These are phyloP conservation scores for Amanita inopinata DNA, from an alignment of 768 basidiomycete species.

Conservation along the genomic window DNA sequence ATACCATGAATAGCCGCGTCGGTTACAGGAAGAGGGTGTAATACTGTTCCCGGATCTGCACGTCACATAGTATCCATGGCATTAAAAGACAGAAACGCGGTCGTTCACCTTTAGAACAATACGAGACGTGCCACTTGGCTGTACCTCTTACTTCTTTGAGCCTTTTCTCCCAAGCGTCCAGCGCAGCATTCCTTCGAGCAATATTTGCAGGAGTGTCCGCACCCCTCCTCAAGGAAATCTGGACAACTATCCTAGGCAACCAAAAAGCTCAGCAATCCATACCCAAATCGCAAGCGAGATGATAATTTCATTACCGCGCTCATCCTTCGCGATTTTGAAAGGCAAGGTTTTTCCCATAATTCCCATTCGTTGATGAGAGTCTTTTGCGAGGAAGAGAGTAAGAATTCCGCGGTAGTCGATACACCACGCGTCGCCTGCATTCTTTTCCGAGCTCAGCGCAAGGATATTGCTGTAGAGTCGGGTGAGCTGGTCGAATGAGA, in stretches of 20 bases:
- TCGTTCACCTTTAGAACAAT: slow-evolving; percentile 21
- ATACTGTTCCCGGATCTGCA: slow-evolving; percentile 13
- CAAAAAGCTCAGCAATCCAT: background rate
- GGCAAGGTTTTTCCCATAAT: slow-evolving; percentile 46
- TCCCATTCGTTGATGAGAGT: slow-evolving; percentile 52
- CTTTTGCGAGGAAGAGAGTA: slow-evolving; percentile 44
- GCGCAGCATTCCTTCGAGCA: slow-evolving; percentile 27
- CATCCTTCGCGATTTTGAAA: slow-evolving; percentile 39
- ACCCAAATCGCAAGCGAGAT: background rate
- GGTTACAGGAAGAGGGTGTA: slow-evolving; percentile 9
- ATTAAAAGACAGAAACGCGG: background rate
- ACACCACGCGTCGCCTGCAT: slow-evolving; percentile 56
- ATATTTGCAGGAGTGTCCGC: slow-evolving; percentile 26
- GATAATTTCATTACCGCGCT: slow-evolving; percentile 31
- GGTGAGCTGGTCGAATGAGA: background rate
- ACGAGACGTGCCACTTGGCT: slow-evolving; percentile 37
- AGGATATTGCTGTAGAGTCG: slow-evolving; percentile 24
- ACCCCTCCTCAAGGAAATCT: slow-evolving; percentile 31
- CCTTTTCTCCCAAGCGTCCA: slow-evolving; percentile 41
- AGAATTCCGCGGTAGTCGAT: slow-evolving; percentile 54
- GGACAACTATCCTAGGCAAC: slow-evolving; percentile 30
- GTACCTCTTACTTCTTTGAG: slow-evolving; percentile 22
- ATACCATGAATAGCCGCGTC: slow-evolving; percentile 5
- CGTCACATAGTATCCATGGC: background rate
- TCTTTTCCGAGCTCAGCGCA: slow-evolving; percentile 23